Evolutionary conservation across 1,139 yeast genomes (phyloP), one percentile per base, ranked within the genome.

Genomic region (Lizanozyma gosingica): DNA sequence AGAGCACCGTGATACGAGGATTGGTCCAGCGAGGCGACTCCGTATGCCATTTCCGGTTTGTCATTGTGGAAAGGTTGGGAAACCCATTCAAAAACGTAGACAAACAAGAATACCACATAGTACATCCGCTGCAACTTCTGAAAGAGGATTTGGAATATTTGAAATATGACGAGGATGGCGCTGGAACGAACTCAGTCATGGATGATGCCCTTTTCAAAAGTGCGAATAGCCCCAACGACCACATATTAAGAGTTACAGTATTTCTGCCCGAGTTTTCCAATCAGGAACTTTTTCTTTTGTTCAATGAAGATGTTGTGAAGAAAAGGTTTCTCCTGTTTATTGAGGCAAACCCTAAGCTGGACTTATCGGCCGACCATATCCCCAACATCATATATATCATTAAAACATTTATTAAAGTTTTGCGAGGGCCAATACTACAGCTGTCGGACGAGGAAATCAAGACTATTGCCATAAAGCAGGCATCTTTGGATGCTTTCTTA

Each of bases 341-440:
- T n/a, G 62, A 60, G 18, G 51, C 49, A 34, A 60, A 59, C 43
- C 53, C 59, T 1, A 47, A 46, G 33, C 49, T 59, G 17, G 47
- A 50, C 35, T 50, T 66, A 18, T 59, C 67, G 1, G 49, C 62
- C 0, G 65, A 54, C 11, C 29, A 22, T 22, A 22, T 22, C 11
- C 29, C 29, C 11, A 6, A 6, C 6, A 22, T 11, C 29, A 11
- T 22, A 11, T 22, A 22, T 22, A 22, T 22, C 29, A 22, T 81
- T 33, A 66, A 65, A 39, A 79, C 83, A 17, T 52, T 82, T 17
- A 67, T 74, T 42, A 77, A 76, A 47, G 80, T 80, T 2, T 60
- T 83, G 39, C 75, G 67, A 47, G 87, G 85, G 0, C 88, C 90
- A 0, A 54, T 83, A 4, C 55, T 63, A 14, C 57, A 71, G 32